Base-by-base conservation (phyloP, 495 filamentous ascomycete species). In the Daldinia concentrica region DNA sequence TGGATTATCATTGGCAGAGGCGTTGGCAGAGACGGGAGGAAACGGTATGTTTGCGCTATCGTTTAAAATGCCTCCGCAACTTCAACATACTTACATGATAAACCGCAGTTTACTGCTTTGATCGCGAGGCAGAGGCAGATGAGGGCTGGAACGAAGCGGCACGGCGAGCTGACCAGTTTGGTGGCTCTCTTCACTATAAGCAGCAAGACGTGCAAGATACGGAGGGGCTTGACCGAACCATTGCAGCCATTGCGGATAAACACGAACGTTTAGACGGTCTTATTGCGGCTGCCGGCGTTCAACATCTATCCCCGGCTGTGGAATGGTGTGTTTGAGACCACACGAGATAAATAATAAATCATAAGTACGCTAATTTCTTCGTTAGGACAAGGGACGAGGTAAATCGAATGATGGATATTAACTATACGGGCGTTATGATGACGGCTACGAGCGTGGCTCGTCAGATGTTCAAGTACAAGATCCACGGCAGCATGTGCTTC, bases 341-440 rank as follows among this genome's bases (percentile, higher is more conserved):
- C 4, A 11, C 0, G 19, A 22, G 2, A 0, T 48, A 24, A 48
- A 48, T 4, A 48, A 24, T 14, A n/a, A n/a, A n/a, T n/a, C n/a
- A 17, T 30, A 48, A 11, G 19, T 4, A 22, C 24, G 19, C 43
- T 48, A 24, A 48, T 24, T 8, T 4, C 9, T 1, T 12, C 22
- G n/a, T 9, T 24, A 48, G 43, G 77, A 84, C 84, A 3, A 81
- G 85, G 48, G 84, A 89, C 59, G 90, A 93, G 72, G 87, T 90
- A 66, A 87, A 87, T 61, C 83, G 83, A 60, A 91, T 94, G 89
- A 85, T 95, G 77, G 86, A 87, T 54, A 84, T 92, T 60, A 94
- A 94, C 73, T 90, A 92, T 68, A 92, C 89, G 0, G 92, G 91
- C 17, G 89, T 91, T 8, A 92, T 93, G 78, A 88, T 93, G 84